Conservation (phyloP, 306 rosid genomes). For the Citrullus mucosospermus region DNA sequence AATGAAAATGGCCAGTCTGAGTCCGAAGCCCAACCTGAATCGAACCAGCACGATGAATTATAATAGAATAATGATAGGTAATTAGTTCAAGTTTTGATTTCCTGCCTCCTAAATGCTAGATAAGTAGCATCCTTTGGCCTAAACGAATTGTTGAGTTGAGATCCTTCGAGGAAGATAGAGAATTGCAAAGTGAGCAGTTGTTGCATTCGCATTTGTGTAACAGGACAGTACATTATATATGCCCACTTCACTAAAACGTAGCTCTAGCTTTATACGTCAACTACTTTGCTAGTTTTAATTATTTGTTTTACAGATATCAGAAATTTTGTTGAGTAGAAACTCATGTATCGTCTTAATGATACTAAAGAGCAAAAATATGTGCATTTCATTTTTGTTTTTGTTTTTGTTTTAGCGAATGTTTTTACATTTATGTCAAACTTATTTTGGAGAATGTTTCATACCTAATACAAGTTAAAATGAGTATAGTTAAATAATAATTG, state of each 20-base stretch:
- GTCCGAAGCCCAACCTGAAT: conserved; percentile 20
- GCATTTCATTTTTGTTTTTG: neutral
- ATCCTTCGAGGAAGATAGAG: conserved; percentile 11
- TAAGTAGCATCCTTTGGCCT: conserved; percentile 3
- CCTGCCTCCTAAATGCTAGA: conserved; percentile 19
- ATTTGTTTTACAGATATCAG: neutral
- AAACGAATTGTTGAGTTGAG: neutral
- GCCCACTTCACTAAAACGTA: neutral
- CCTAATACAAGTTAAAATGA: too few species aligned
- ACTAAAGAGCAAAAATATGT: neutral
- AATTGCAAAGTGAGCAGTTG: conserved; percentile 5
- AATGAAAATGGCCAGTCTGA: conserved; percentile 27
- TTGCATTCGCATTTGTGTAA: neutral
- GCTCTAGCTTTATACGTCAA: neutral
- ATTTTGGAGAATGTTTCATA: neutral
- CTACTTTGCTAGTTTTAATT: neutral
- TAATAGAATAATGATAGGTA: conserved; percentile 24
- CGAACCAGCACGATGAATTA: conserved; percentile 56
- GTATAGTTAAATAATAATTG: too few species aligned
- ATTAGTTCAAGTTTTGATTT: conserved; percentile 12
- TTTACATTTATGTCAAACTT: neutral
- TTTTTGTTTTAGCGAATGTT: neutral
- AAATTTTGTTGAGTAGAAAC: neutral
- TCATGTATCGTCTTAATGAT: neutral
- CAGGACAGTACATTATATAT: neutral